A percentile compares a stretch with the other conserved stretches of the same genome.
Evolutionary conservation across 768 basidiomycete genomes (phyloP).

Genomic region (Holtermannia corniformis): DNA sequence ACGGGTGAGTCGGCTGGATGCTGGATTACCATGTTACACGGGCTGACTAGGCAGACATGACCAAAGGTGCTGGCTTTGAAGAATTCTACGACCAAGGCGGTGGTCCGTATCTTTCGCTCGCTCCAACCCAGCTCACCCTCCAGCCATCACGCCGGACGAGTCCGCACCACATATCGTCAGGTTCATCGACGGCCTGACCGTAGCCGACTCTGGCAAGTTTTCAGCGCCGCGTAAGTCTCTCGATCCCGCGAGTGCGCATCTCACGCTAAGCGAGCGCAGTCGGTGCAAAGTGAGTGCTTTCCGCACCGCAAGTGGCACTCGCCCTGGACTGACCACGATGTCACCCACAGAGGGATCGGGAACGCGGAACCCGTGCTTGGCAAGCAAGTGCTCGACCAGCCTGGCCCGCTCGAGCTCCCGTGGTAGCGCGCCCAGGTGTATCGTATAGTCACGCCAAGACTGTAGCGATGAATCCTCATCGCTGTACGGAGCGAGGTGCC

Average conservation of each 20-base stretch:
- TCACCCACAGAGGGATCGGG: slow-evolving; percentile 47
- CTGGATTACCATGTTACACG: background rate
- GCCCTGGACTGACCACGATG: too few relatives aligned
- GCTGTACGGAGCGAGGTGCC: too few relatives aligned
- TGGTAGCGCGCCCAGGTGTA: too few relatives aligned
- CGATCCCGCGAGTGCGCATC: background rate
- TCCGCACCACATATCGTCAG: slow-evolving; percentile 44
- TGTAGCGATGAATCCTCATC: too few relatives aligned
- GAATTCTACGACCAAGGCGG: slow-evolving; percentile 46
- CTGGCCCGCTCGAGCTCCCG: slow-evolving; percentile 43
- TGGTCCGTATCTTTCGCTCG: slow-evolving; percentile 31
- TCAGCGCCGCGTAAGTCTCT: slow-evolving; percentile 45
- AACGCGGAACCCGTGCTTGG: slow-evolving; percentile 45
- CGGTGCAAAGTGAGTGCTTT: slow-evolving; percentile 40
- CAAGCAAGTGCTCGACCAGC: slow-evolving; percentile 41
- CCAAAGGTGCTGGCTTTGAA: slow-evolving; percentile 46
- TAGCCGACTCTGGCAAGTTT: slow-evolving; percentile 44
- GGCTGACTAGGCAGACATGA: slow-evolving; percentile 35
- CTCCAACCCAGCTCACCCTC: background rate
- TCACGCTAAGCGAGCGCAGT: background rate
- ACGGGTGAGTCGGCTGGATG: slow-evolving; percentile 44
- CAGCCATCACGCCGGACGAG: slow-evolving; percentile 47
- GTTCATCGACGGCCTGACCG: slow-evolving; percentile 42
- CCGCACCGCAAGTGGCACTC: background rate
- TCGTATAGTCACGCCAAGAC: too few relatives aligned